phyloP scores from a whole-genome alignment of 1,284 basidiomycete genomes.

The Ganoderma resinaceum region DNA sequence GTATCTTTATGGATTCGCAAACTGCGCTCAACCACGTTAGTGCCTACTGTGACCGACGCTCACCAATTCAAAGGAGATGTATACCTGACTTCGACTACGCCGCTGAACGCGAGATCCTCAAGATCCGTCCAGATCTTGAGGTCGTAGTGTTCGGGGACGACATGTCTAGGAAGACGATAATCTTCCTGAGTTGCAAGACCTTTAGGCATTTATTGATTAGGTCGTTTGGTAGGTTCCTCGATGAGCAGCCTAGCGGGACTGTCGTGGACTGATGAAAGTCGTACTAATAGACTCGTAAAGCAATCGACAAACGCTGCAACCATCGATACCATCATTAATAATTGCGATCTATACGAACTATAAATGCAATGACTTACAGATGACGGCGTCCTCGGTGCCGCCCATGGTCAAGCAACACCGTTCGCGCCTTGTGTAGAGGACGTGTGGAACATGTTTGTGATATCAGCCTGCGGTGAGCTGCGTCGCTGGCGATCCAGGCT shows the following conservation, averaged over 20 bases:
- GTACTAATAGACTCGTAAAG: neutral
- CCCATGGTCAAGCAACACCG: neutral
- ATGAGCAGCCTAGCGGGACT: neutral
- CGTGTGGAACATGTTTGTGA: too few species aligned
- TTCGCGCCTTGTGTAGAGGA: too few species aligned
- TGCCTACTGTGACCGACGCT: neutral
- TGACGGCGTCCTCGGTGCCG: neutral
- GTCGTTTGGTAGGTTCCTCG: neutral
- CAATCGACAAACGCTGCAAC: neutral
- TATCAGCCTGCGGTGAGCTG: too few species aligned
- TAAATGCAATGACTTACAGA: neutral
- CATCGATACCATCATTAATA: neutral
- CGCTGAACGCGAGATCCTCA: slow-evolving; percentile 74
- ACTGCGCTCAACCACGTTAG: slow-evolving; percentile 43
- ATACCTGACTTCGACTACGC: slow-evolving; percentile 78
- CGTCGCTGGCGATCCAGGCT: too few species aligned
- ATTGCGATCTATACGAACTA: neutral
- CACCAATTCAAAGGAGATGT: slow-evolving; percentile 31
- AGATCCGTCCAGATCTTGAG: slow-evolving; percentile 87
- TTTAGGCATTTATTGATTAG: neutral
- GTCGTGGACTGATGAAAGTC: neutral
- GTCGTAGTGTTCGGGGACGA: slow-evolving; percentile 83
- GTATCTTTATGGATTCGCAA: slow-evolving; percentile 77
- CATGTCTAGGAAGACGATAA: slow-evolving; percentile 79
- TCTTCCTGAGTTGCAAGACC: slow-evolving; percentile 30